Evolutionary conservation across 106 monocot species (phyloP), one percentile per base, ranked within the genome.

Genomic region (Posidonia australis): DNA sequence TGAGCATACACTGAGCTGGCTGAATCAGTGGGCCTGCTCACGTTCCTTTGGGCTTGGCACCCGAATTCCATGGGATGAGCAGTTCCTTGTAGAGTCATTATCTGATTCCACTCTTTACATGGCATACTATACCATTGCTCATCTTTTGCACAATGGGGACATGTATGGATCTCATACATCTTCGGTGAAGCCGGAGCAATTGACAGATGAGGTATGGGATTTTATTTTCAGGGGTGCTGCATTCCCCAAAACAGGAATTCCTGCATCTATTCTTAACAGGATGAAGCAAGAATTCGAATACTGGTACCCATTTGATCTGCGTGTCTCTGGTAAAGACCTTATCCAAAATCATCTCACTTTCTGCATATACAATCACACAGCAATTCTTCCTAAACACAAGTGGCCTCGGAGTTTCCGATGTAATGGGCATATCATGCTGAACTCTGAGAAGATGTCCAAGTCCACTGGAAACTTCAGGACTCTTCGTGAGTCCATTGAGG

Each of bases 11-110:
- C 42, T 93, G 67, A 68, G 85, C 65, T 93, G 93, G 93, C 64
- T 93, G 67, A 93, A 89, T 74, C 93, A 93, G 72, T 93, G 93
- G 93, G 93, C 93, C n/a, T 93, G 93, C 58, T 93, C 93, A 19
- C 75, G 93, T 13, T 93, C 93, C 42, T 93, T 89, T 75, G 93
- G 93, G n/a, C 85, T 93, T 46, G 93, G 93, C 36, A 93, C 93
- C 47, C 78, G 75, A 21, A 73, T 93, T 70, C 93, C 93, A 2
- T 93, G 93, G 93, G 93, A 93, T 43, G 85, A 85, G 47, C 79
- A 93, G 16, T 93, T 89, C 65, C 76, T 93, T 45, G 93, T 93
- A 0, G 93, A 93, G 66, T 93, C 89, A 42, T 83, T 93, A 46
- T 93, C 93, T 65, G 93, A 93, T 78, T 93, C 93, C 16, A 93